These are phyloP conservation scores for Acorus calamus DNA, from an alignment of 106 monocot genomes.

Conservation along the genomic window DNA sequence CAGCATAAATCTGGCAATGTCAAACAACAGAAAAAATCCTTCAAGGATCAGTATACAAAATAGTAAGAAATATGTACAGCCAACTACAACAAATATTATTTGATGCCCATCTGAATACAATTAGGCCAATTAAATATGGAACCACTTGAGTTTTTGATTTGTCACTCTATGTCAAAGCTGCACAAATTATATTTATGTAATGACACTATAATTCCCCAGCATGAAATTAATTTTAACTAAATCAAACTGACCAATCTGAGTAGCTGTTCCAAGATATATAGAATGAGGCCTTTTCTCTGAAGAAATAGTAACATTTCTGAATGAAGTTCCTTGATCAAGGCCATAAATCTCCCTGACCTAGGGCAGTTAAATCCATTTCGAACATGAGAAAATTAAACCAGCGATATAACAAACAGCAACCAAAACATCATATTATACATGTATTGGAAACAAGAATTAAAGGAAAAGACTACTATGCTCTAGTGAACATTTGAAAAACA, in stretches of 20 bases:
- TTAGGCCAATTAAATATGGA: too few relatives aligned
- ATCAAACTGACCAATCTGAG: constrained; percentile 62
- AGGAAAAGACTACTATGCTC: too few relatives aligned
- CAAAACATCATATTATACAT: background rate
- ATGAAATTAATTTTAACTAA: too few relatives aligned
- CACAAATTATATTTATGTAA: too few relatives aligned
- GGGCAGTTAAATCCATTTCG: background rate
- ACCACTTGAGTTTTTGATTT: too few relatives aligned
- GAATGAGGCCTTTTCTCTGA: constrained; percentile 71
- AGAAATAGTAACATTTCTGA: constrained; percentile 68
- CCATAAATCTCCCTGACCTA: constrained; percentile 93
- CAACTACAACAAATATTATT: background rate
- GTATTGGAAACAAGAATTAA: background rate
- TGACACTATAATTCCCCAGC: too few relatives aligned
- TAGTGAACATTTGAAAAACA: too few relatives aligned
- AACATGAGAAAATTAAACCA: background rate
- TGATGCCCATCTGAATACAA: too few relatives aligned
- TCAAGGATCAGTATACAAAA: background rate
- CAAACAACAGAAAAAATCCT: background rate
- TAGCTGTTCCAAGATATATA: constrained; percentile 86
- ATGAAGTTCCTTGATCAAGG: constrained; percentile 47
- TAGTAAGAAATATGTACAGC: background rate
- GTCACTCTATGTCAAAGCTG: too few relatives aligned
- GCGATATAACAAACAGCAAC: background rate
- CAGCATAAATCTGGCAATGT: background rate